Evolutionary conservation across 2,329 filamentous ascomycete species (phyloP), one percentile per base, ranked within the genome.

Genomic region (Seiridium cupressi): DNA sequence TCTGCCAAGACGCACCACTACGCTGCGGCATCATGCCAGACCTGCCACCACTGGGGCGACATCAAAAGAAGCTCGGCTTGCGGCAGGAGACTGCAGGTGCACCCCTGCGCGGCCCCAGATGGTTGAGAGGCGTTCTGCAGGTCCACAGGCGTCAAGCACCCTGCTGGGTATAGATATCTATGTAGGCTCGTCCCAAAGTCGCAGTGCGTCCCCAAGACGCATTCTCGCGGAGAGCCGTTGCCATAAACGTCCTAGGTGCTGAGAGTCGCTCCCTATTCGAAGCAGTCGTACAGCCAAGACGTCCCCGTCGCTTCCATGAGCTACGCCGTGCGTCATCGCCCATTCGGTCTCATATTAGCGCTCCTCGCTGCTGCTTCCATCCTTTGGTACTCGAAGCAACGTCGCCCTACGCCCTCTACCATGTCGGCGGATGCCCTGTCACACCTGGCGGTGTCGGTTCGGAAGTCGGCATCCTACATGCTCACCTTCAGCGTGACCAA

Each of bases 401-500:
- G 51, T 59, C 38, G 53, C 18, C 58, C 49, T 51, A 59, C 49
- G 53, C 55, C 57, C 36, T 34, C 48, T 58, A 62, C 65, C 18
- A 68, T 71, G 67, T 44, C 69, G 13, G 61, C 62, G 18, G 42
- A 62, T 40, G 51, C 66, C 40, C 59, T 65, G 38, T 65, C 69
- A 42, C 62, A 65, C 38, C 67, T 73, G 42, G 64, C 65, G 51
- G 68, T 73, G 13, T 66, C 69, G 11, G 68, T 72, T 49, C 69
- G 67, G 42, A 68, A 72, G 60, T 58, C 55, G 55, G 66, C 63
- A 63, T 63, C 60, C 36, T 59, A 63, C 4, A 63, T 77, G 18
- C 62, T 81, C 35, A 70, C 69, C 8, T 65, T 77, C 46, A 69
- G 68, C 1, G 74, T 81, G 46, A 77, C 72, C 51, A 81, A 81